phyloP scores from a whole-genome alignment of 306 rosid species.

The Prinsepia uniflora region DNA sequence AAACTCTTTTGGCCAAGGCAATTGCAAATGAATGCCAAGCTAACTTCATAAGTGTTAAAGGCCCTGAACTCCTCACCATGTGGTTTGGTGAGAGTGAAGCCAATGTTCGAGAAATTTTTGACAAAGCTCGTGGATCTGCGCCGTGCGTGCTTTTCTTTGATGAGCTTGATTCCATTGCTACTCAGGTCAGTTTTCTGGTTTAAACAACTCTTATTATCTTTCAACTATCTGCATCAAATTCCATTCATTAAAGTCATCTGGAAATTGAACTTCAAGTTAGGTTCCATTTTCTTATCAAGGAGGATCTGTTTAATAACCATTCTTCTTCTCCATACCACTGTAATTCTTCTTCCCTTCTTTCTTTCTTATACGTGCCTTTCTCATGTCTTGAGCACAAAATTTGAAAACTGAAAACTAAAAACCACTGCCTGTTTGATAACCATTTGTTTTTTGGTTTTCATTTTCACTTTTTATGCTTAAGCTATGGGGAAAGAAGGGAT shows the following conservation, averaged over 20 bases:
- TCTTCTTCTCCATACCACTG: too few species aligned
- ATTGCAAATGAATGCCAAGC: constrained; percentile 60
- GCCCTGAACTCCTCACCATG: constrained; percentile 56
- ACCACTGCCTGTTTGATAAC: too few species aligned
- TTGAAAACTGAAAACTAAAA: too few species aligned
- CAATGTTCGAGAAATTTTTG: constrained; percentile 55
- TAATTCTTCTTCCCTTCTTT: too few species aligned
- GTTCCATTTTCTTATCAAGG: neutral
- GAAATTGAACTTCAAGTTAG: neutral
- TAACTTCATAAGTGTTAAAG: constrained; percentile 54
- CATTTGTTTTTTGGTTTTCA: too few species aligned
- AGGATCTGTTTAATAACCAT: too few species aligned
- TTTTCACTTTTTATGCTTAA: too few species aligned
- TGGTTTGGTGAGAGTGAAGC: constrained; percentile 72
- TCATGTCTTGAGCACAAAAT: too few species aligned
- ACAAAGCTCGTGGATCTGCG: constrained; percentile 54
- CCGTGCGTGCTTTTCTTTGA: constrained; percentile 64
- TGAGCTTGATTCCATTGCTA: constrained; percentile 60
- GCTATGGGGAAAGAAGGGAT: too few species aligned
- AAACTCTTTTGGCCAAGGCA: constrained; percentile 57
- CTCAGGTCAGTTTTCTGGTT: constrained; percentile 31
- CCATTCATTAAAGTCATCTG: neutral
- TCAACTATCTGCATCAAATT: neutral
- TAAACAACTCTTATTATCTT: neutral
- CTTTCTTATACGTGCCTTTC: too few species aligned